phyloP scores from a whole-genome alignment of 371 early-diverging fungal species.

The Basidiobolus heterosporus region DNA sequence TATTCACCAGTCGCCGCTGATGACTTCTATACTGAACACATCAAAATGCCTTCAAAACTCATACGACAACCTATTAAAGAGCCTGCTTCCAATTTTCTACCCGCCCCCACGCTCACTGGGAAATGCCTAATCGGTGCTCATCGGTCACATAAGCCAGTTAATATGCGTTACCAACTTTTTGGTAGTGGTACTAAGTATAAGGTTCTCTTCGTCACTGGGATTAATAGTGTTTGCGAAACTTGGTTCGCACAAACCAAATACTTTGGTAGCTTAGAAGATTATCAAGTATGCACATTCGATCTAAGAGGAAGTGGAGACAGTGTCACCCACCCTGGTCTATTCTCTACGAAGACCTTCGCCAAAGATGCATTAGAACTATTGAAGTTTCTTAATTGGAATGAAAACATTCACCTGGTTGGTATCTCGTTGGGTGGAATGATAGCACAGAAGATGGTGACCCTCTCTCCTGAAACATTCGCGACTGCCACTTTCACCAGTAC shows the following conservation, averaged over 20 bases:
- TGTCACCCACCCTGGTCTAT: constrained; percentile 14
- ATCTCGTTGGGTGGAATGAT: constrained; percentile 71
- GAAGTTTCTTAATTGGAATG: constrained; percentile 40
- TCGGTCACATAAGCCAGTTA: not conserved
- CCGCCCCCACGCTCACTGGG: no score
- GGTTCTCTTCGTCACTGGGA: no score
- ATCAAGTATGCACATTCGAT: constrained; percentile 58
- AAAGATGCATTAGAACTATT: constrained; percentile 39
- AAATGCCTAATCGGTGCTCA: no score
- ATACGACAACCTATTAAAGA: no score
- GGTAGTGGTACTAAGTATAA: not conserved
- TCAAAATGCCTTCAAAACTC: no score
- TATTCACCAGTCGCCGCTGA: no score
- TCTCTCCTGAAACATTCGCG: constrained; percentile 13
- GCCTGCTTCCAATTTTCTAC: no score
- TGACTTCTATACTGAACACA: no score
- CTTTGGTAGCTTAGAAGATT: no score
- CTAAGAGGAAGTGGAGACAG: constrained; percentile 51
- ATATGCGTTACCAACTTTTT: not conserved
- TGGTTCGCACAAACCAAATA: no score
- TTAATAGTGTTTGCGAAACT: no score
- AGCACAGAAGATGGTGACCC: constrained; percentile 30
- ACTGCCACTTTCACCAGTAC: constrained; percentile 27
- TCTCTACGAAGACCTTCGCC: not conserved
- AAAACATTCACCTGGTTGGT: constrained; percentile 43